These are phyloP conservation scores for Talaromyces wortmannii DNA, from an alignment of 495 filamentous ascomycete genomes.

Conservation along the genomic window DNA sequence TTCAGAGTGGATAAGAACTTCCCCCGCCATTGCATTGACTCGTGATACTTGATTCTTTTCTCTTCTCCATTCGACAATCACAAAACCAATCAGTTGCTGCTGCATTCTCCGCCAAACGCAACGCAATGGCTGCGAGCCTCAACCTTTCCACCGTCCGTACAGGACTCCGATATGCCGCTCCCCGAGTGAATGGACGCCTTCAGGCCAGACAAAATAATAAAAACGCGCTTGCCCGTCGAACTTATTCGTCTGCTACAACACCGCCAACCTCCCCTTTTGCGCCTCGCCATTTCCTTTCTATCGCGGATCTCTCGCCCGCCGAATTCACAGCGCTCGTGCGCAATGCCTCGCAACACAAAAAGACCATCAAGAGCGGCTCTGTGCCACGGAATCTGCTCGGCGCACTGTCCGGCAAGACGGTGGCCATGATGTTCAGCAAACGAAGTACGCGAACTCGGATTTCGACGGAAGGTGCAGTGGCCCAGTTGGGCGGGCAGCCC, in stretches of 20 bases:
- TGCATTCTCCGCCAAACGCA: background rate
- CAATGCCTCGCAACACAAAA: conserved; percentile 72
- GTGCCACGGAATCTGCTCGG: conserved; percentile 50
- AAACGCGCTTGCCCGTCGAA: background rate
- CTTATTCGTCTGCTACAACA: conserved; percentile 10
- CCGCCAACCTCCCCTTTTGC: conserved; percentile 41
- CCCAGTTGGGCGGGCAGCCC: conserved; percentile 78
- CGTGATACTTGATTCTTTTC: background rate
- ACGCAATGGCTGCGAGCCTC: background rate
- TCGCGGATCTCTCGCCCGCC: conserved; percentile 70
- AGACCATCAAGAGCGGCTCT: conserved; percentile 64
- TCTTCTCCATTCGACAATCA: background rate
- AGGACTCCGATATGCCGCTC: background rate
- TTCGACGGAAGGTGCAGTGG: conserved; percentile 82
- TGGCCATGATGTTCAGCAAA: conserved; percentile 96
- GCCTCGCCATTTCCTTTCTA: conserved; percentile 83
- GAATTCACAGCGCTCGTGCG: conserved; percentile 78
- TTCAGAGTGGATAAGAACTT: no score
- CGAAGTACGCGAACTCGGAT: conserved; percentile 87
- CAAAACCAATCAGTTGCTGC: background rate
- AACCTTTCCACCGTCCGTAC: background rate
- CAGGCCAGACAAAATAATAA: background rate
- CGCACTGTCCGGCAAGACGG: conserved; percentile 63
- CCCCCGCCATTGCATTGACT: no score
- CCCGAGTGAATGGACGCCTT: background rate